Conservation (phyloP, 108 stramenopile genomes). For the Cyclotella cryptica region DNA sequence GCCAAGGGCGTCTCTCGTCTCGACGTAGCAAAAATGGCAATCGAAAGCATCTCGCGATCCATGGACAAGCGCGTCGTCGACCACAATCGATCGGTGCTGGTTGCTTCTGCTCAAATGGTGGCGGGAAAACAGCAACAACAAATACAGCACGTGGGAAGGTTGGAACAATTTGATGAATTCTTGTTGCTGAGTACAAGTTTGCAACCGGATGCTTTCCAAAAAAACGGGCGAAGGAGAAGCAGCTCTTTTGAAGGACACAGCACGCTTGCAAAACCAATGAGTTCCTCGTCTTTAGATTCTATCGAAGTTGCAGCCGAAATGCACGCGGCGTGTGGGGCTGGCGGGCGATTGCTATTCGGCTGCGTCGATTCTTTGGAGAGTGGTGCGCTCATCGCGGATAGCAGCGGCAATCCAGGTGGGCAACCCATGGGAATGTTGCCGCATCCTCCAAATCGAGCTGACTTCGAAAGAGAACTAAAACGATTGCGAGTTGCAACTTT, state of each 20-base stretch:
- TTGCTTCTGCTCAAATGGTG: constrained; percentile 48
- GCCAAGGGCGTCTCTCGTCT: constrained; percentile 61
- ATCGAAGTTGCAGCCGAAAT: constrained; percentile 24
- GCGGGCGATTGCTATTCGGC: constrained; percentile 77
- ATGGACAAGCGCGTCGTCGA: constrained; percentile 67
- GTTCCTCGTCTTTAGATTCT: constrained; percentile 17
- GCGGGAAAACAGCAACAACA: constrained; percentile 45
- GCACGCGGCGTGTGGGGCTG: constrained; percentile 71
- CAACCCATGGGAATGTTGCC: constrained; percentile 27
- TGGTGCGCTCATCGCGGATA: constrained; percentile 4
- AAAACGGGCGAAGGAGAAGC: background rate
- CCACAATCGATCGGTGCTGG: constrained; percentile 58
- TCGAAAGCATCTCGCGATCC: constrained; percentile 66
- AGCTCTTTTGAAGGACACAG: constrained; percentile 17
- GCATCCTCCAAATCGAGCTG: constrained; percentile 49
- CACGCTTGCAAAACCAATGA: constrained; percentile 30
- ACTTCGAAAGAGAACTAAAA: constrained; percentile 81
- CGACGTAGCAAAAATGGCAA: constrained; percentile 84
- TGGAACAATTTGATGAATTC: constrained; percentile 63
- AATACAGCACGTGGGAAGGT: constrained; percentile 63
- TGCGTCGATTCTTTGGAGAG: constrained; percentile 43
- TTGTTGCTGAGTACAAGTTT: constrained; percentile 69
- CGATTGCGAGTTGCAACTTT: constrained; percentile 56
- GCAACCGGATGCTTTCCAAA: constrained; percentile 41
- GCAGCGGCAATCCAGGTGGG: constrained; percentile 4